phyloP scores from a whole-genome alignment of 441 rosid genomes.

The Populus hybrid region DNA sequence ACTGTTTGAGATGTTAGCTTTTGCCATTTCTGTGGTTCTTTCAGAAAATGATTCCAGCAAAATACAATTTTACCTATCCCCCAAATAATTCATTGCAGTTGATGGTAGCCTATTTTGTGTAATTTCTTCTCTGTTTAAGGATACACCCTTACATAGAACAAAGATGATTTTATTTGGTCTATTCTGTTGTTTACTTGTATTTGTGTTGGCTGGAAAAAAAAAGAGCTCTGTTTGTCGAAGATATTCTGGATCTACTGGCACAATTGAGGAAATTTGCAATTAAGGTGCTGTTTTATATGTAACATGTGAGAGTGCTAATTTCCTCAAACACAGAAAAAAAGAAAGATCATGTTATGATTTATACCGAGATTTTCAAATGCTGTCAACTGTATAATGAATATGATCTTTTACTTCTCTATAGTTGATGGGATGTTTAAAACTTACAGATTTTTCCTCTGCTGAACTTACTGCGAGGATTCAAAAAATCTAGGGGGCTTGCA shows the following conservation, averaged over 20 bases:
- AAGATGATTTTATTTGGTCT: neutral
- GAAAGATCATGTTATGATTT: neutral
- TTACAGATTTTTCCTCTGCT: conserved; percentile 50
- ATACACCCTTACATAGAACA: neutral
- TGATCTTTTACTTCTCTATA: conserved; percentile 12
- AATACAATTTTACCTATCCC: neutral
- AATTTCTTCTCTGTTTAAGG: neutral
- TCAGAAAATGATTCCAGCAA: neutral
- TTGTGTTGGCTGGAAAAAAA: neutral
- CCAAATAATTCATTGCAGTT: neutral
- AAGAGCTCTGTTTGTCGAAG: neutral
- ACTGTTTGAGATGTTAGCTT: neutral
- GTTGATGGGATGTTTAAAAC: conserved; percentile 34
- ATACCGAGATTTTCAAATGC: conserved; percentile 2
- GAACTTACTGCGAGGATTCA: conserved; percentile 45
- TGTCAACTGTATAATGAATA: neutral
- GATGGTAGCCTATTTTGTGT: neutral
- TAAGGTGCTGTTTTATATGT: neutral
- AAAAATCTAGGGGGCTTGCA: conserved; percentile 86
- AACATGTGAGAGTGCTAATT: neutral
- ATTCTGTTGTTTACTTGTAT: neutral
- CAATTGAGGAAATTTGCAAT: neutral
- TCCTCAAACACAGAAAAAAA: neutral
- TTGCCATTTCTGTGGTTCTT: neutral
- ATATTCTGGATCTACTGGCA: neutral